Evolutionary conservation across 2,329 filamentous ascomycete species (phyloP).

Genomic region (Blastomyces parvus): DNA sequence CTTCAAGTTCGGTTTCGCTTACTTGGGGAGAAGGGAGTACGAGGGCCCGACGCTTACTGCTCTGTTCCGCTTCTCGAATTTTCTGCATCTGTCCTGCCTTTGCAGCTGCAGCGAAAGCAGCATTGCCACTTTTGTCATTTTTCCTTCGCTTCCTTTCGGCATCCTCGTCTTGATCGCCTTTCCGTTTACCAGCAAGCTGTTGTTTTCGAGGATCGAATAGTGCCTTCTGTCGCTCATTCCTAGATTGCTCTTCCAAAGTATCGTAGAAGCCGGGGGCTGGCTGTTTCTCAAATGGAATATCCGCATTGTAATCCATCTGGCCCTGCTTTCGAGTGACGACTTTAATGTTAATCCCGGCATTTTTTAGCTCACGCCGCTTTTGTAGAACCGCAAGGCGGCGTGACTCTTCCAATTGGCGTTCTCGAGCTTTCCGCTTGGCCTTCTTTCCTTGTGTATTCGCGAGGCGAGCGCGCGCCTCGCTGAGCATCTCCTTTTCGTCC

Average conservation of each 20-base stretch:
- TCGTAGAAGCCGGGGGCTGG: constrained; percentile 87
- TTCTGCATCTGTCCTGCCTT: constrained; percentile 93
- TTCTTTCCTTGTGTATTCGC: constrained; percentile 99
- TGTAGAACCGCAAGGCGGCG: constrained; percentile 80
- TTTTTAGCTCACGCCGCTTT: constrained; percentile 93
- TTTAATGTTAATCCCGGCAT: constrained; percentile 97
- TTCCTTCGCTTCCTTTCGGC: constrained; percentile 75
- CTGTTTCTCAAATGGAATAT: constrained; percentile 94
- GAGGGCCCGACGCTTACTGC: constrained; percentile 80
- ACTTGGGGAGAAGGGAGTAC: constrained; percentile 83
- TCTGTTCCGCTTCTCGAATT: constrained; percentile 91
- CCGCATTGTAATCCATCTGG: constrained; percentile 99
- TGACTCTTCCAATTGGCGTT: constrained; percentile 91
- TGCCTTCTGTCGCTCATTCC: constrained; percentile 74
- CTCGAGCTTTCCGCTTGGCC: constrained; percentile 92
- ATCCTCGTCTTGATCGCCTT: constrained; percentile 79
- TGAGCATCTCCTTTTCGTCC: constrained; percentile 99
- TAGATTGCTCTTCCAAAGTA: constrained; percentile 67
- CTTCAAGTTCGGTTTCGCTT: constrained; percentile 82
- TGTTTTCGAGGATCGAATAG: constrained; percentile 89
- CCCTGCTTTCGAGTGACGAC: constrained; percentile 83
- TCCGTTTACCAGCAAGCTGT: constrained; percentile 83
- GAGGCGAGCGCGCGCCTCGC: constrained; percentile 87
- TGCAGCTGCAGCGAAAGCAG: constrained; percentile 73
- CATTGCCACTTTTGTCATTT: constrained; percentile 74